Conservation (phyloP, 768 basidiomycete species). For the Suillus clintonianus region DNA sequence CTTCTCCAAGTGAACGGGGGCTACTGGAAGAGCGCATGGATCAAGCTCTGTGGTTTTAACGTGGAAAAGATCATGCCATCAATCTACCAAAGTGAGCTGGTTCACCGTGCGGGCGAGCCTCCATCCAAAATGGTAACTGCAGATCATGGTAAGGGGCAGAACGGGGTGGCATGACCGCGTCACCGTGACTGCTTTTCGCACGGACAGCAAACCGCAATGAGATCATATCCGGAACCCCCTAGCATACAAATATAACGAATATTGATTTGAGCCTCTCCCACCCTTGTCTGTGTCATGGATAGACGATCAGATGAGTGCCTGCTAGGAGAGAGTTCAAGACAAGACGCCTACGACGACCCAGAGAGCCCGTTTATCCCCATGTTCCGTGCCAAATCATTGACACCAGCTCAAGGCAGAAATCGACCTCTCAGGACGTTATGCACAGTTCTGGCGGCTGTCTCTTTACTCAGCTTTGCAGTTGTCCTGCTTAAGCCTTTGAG, state of each 20-base stretch:
- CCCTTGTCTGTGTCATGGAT: slow-evolving; percentile 6
- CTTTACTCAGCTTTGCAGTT: slow-evolving; percentile 23
- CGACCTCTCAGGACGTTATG: not conserved
- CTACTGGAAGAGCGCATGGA: not conserved
- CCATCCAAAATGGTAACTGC: not conserved
- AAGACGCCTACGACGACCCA: not conserved
- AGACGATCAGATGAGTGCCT: slow-evolving; percentile 9
- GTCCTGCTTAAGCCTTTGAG: slow-evolving; percentile 2
- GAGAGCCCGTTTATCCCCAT: slow-evolving; percentile 8
- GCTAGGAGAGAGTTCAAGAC: not conserved
- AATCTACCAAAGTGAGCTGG: not conserved
- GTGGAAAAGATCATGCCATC: not conserved
- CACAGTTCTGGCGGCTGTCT: slow-evolving; percentile 27
- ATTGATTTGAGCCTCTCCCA: not conserved
- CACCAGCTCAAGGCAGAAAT: not conserved
- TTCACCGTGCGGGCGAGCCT: not conserved
- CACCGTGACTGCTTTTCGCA: not conserved
- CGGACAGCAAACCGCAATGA: not conserved
- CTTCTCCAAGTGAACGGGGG: slow-evolving; percentile 1
- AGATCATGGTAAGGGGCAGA: not conserved
- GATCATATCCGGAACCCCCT: not conserved
- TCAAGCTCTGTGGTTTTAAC: not conserved
- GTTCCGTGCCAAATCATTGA: not conserved
- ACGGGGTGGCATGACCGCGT: slow-evolving; percentile 5
- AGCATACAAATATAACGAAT: not conserved